Percentiles rank a stretch among this genome's conserved stretches.
These are phyloP conservation scores for Saccharomyces hybrid DNA, from an alignment of 1,139 yeast species.

Conservation along the genomic window DNA sequence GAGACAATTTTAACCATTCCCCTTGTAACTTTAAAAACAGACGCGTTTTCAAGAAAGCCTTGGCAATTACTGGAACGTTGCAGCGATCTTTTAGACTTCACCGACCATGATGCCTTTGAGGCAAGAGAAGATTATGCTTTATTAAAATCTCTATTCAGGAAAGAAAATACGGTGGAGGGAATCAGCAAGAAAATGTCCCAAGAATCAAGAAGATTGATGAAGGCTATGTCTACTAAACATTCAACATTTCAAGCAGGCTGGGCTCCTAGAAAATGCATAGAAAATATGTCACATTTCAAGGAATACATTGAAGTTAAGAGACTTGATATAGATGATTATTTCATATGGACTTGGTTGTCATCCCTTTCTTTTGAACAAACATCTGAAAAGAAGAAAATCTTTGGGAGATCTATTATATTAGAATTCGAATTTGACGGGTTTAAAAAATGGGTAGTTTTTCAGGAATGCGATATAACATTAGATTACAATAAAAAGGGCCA, in stretches of 20 bases:
- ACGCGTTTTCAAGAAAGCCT: constrained; percentile 53
- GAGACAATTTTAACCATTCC: constrained; percentile 52
- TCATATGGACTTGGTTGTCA: constrained; percentile 87
- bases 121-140: constrained; percentile 76
- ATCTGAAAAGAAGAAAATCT: constrained; percentile 51
- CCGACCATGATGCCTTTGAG: constrained; percentile 59
- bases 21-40: constrained; percentile 61
- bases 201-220: constrained; percentile 64
- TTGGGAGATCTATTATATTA: constrained; percentile 74
- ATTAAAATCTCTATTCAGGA: constrained; percentile 63
- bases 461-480: constrained; percentile 52
- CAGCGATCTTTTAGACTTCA: constrained; percentile 58
- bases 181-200: constrained; percentile 60
- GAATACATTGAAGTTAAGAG: constrained; percentile 44
- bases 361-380: constrained; percentile 73
- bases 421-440: constrained; percentile 66
- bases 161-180: constrained; percentile 41
- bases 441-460: constrained; percentile 76
- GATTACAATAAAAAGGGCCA: constrained; percentile 31
- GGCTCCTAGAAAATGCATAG: constrained; percentile 25
- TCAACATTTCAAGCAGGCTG: constrained; percentile 37
- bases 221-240: constrained; percentile 47
- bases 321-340: constrained; percentile 75
- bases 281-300: constrained; percentile 10
- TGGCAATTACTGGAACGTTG: constrained; percentile 41